Base-by-base conservation (phyloP, 106 monocot species). In the Dioscorea alata region DNA sequence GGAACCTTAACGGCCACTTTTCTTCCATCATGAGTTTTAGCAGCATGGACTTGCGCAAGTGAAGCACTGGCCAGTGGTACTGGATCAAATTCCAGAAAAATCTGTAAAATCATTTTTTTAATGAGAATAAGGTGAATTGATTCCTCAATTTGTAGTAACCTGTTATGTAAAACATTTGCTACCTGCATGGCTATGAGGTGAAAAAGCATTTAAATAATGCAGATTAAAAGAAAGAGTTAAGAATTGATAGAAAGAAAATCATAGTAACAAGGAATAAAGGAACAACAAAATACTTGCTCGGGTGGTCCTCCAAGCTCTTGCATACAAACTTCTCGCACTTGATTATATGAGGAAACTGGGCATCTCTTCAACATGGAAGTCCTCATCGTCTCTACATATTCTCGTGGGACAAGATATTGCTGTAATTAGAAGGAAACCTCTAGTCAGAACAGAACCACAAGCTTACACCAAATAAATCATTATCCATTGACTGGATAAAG, bases 41-140 rank as follows among this genome's bases (percentile, higher is more conserved):
- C 95, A 73, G 81, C 78, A 88, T 96, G 95, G 76, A 96, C 95
- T 91, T 96, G 95, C 14, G 95, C 95, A 84, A 96, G 84, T 25
- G 95, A 96, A 66, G 95, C 95, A 80, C 95, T 96, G 61, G 95
- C 95, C 24, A 96, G 58, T 63, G 95, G 95, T 14, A 77, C 70
- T 56, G 72, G 86, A 73, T 88, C 75, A 76, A 96, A 96, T 74
- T 96, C 86, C 54, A 71, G 64, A 82, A 96, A 95, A 68, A 91
- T 60, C 95, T 95, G 69, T 31, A 14, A 7, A 23, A 25, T 48
- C 28, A 69, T 25, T 54, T 22, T 8, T 49, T 48, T n/a, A 69
- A 59, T 69, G 53, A 76, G 67, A 48, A 71, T 13, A 61, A 0
- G 34, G 0, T 13, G 21, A 52, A 49, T 13, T 22, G 17, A 17